These are phyloP conservation scores for Beauveria scarabaeidicola DNA, from an alignment of 2,329 filamentous ascomycete species.

Conservation along the genomic window DNA sequence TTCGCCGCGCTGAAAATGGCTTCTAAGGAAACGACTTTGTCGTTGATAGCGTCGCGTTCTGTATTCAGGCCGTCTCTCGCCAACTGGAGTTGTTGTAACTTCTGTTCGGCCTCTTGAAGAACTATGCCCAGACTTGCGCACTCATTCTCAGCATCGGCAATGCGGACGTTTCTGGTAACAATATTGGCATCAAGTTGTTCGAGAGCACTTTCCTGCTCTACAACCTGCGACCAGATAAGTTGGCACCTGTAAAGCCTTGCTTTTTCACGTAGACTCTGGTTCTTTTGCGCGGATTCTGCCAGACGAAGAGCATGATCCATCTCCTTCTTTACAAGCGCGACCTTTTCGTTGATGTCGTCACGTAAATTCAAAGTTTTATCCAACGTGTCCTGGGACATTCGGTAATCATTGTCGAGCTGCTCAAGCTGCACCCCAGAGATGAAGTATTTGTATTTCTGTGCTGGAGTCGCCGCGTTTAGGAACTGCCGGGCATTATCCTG, in stretches of 20 bases:
- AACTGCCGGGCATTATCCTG: slow-evolving; percentile 95
- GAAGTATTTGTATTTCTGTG: slow-evolving; percentile 94
- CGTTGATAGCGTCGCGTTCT: slow-evolving; percentile 38
- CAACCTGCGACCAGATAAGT: slow-evolving; percentile 81
- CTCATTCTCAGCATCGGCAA: slow-evolving; percentile 20
- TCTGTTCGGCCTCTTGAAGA: slow-evolving; percentile 38
- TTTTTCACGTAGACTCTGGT: slow-evolving; percentile 54
- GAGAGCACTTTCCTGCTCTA: slow-evolving; percentile 57
- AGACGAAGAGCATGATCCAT: slow-evolving; percentile 54
- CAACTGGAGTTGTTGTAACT: slow-evolving; percentile 30
- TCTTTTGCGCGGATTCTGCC: slow-evolving; percentile 56
- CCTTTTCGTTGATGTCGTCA: slow-evolving; percentile 27
- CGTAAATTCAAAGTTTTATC: slow-evolving; percentile 48
- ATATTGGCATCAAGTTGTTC: slow-evolving; percentile 25
- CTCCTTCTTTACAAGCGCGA: slow-evolving; percentile 29
- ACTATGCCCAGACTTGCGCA: slow-evolving; percentile 38
- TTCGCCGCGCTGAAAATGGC: slow-evolving; percentile 45
- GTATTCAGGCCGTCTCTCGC: slow-evolving; percentile 34
- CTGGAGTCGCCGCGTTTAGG: slow-evolving; percentile 71
- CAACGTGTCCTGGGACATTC: slow-evolving; percentile 68
- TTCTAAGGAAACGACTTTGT: slow-evolving; percentile 37
- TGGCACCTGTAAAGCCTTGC: slow-evolving; percentile 54
- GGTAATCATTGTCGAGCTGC: slow-evolving; percentile 85
- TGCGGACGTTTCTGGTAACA: slow-evolving; percentile 17
- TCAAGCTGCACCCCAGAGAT: slow-evolving; percentile 90